phyloP scores from a whole-genome alignment of 805 yeast genomes.

The Yarrowia osloensis region DNA sequence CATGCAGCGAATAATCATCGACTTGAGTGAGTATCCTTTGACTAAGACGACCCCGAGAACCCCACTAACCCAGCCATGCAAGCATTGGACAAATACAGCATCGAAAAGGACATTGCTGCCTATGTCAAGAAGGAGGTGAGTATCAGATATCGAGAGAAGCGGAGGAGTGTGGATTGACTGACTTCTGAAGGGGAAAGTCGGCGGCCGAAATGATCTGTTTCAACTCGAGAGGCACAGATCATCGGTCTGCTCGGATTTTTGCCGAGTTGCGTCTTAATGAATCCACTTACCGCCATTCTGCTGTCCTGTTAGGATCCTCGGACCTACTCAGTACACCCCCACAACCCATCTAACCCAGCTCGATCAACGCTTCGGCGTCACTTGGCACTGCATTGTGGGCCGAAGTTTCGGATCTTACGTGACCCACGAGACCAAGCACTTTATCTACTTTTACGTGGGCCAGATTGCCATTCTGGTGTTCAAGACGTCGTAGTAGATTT shows the following conservation, averaged over 20 bases:
- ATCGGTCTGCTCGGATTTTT: too few species aligned
- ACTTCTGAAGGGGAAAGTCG: too few species aligned
- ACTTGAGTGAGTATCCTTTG: conserved; percentile 36
- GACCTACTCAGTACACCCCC: too few species aligned
- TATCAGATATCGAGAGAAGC: too few species aligned
- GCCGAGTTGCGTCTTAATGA: too few species aligned
- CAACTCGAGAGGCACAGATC: too few species aligned
- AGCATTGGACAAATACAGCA: conserved; percentile 49
- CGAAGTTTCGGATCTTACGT: conserved; percentile 62
- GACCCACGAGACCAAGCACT: conserved; percentile 56
- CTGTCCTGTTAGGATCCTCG: too few species aligned
- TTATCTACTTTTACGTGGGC: conserved; percentile 58
- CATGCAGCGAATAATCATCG: conserved; percentile 41
- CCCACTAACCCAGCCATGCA: conserved; percentile 41
- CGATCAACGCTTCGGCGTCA: conserved; percentile 55
- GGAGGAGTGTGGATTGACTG: too few species aligned
- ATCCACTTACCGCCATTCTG: too few species aligned
- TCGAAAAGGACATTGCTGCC: conserved; percentile 60
- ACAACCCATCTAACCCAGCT: conserved; percentile 37
- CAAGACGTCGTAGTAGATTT: conserved; percentile 51
- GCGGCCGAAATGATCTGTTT: too few species aligned
- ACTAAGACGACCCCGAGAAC: too few species aligned
- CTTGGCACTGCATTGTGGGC: conserved; percentile 69
- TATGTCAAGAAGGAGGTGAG: conserved; percentile 54
- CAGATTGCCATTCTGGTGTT: conserved; percentile 56